phyloP scores from a whole-genome alignment of 2,329 filamentous ascomycete species.

The Trichoderma sp. region DNA sequence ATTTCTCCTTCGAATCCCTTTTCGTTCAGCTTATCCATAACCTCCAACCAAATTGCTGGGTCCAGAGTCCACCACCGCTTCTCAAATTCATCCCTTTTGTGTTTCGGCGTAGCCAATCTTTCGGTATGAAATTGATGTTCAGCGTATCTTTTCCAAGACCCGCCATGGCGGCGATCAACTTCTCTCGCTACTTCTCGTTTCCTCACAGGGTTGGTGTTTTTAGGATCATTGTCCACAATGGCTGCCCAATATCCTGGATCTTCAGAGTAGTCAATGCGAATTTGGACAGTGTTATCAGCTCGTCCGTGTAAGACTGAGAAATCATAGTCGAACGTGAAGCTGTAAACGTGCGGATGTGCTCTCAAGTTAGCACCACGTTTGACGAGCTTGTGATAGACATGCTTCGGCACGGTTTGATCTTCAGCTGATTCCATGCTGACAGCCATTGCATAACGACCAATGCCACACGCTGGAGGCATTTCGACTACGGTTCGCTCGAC shows the following conservation, averaged over 20 bases:
- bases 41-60: background rate
- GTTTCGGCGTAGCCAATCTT: background rate
- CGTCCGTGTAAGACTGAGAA: background rate
- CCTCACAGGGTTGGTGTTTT: background rate
- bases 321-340: background rate
- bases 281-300: background rate
- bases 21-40: background rate
- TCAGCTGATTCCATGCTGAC: background rate
- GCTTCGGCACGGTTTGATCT: background rate
- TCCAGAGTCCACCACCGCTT: background rate
- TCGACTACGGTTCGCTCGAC: background rate
- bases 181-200: background rate
- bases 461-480: background rate
- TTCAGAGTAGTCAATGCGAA: background rate
- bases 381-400: background rate
- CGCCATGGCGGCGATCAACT: background rate
- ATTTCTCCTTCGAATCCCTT: background rate
- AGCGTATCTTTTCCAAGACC: background rate
- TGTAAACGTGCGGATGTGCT: background rate
- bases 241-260: background rate
- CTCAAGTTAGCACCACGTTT: background rate
- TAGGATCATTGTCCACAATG: background rate
- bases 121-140: background rate
- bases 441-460: background rate
- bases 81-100: background rate